A percentile compares a stretch with the other conserved stretches of the same genome.
phyloP scores from a whole-genome alignment of 108 stramenopile species.

The Skeletonema grethae region DNA sequence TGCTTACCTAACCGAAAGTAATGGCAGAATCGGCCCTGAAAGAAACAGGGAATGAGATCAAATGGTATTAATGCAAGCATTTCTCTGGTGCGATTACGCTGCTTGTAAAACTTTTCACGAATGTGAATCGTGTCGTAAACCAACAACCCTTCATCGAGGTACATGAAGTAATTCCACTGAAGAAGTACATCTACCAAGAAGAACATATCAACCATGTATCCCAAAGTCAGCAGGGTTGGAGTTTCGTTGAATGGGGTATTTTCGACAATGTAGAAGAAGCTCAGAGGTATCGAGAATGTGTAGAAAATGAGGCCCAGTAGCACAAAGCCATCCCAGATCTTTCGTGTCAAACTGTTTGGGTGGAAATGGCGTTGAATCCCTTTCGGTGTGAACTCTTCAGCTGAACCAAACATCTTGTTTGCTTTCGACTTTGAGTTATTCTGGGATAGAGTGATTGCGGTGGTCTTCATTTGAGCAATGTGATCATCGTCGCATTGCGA shows the following conservation, averaged over 20 bases:
- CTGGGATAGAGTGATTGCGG: slow-evolving; percentile 22
- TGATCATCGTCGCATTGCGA: slow-evolving; percentile 44
- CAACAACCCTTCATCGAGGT: slow-evolving; percentile 39
- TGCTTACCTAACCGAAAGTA: slow-evolving; percentile 22
- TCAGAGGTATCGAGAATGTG: slow-evolving; percentile 36
- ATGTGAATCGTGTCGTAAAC: slow-evolving; percentile 28
- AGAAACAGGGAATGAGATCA: slow-evolving; percentile 23
- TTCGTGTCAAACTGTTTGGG: slow-evolving; percentile 34
- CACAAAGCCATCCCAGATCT: slow-evolving; percentile 18
- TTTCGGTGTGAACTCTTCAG: slow-evolving; percentile 30
- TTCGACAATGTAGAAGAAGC: slow-evolving; percentile 29
- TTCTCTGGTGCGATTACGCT: slow-evolving; percentile 16
- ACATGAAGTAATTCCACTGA: slow-evolving; percentile 39
- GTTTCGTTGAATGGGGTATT: slow-evolving; percentile 20
- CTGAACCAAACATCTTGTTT: slow-evolving; percentile 52
- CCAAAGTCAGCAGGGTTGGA: slow-evolving; percentile 17
- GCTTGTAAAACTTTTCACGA: slow-evolving; percentile 28
- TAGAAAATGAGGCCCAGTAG: slow-evolving; percentile 36
- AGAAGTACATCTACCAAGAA: slow-evolving; percentile 34
- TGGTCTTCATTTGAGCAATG: slow-evolving; percentile 40
- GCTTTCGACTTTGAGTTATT: slow-evolving; percentile 25
- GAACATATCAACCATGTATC: slow-evolving; percentile 37
- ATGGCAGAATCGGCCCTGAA: slow-evolving; percentile 18
- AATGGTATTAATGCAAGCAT: slow-evolving; percentile 30
- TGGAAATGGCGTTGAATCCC: slow-evolving; percentile 32